These are phyloP conservation scores for Globisporangium viniferum DNA, from an alignment of 352 stramenopile species.

Conservation along the genomic window DNA sequence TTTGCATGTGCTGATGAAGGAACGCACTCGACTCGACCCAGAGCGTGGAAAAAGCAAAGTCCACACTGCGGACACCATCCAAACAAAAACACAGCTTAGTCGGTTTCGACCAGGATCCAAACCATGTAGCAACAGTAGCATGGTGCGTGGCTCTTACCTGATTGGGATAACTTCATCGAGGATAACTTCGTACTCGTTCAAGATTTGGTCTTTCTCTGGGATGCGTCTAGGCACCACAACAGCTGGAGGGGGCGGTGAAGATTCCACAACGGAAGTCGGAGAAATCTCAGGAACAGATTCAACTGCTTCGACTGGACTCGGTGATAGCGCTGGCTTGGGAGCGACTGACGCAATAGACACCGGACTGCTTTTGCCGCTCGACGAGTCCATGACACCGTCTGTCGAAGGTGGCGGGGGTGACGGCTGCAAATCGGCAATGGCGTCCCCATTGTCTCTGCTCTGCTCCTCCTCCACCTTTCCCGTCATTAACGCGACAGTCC, in stretches of 20 bases:
- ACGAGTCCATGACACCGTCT: background rate
- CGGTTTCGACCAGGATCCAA: background rate
- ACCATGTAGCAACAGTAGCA: background rate
- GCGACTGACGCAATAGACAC: constrained; percentile 18
- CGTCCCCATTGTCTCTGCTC: constrained; percentile 5
- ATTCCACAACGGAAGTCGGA: constrained; percentile 2
- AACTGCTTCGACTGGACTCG: background rate
- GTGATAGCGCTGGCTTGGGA: background rate
- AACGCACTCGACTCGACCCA: constrained; percentile 66
- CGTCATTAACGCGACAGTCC: constrained; percentile 53
- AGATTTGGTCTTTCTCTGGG: constrained; percentile 40
- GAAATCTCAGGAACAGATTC: background rate
- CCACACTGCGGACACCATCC: constrained; percentile 33
- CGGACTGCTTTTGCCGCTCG: constrained; percentile 19
- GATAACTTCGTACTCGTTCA: constrained; percentile 73
- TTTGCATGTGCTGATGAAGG: constrained; percentile 38
- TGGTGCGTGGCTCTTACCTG: constrained; percentile 37
- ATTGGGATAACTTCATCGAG: constrained; percentile 65
- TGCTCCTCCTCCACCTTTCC: constrained; percentile 10
- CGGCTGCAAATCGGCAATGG: background rate
- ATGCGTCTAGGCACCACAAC: constrained; percentile 13
- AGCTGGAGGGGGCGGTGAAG: constrained; percentile 8
- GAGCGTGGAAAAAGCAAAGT: constrained; percentile 53
- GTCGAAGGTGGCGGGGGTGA: background rate
- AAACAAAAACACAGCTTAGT: background rate